Conservation (phyloP, 352 stramenopile genomes). For the Globisporangium cederbergense region DNA sequence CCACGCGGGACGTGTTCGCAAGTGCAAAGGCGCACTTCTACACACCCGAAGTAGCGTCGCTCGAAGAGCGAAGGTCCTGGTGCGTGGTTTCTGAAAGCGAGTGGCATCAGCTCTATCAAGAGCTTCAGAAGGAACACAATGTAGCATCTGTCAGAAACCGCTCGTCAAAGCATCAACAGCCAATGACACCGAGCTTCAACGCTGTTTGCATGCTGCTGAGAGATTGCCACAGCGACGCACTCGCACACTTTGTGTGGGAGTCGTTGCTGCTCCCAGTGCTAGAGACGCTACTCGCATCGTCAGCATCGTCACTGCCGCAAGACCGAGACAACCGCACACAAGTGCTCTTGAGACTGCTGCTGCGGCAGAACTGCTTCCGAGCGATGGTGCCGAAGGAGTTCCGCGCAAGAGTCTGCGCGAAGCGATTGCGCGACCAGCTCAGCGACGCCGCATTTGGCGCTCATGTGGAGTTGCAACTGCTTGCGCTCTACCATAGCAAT, state of each 20-base stretch:
- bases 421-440: conserved; percentile 37
- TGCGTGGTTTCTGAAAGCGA: conserved; percentile 31
- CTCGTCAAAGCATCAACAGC: neutral
- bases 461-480: conserved; percentile 35
- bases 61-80: conserved; percentile 29
- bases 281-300: neutral
- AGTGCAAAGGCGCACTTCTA: conserved; percentile 29
- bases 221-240: conserved; percentile 36
- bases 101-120: conserved; percentile 34
- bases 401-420: conserved; percentile 43
- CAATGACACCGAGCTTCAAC: conserved; percentile 11
- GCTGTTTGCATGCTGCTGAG: conserved; percentile 37
- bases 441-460: conserved; percentile 28
- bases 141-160: neutral
- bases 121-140: conserved; percentile 11
- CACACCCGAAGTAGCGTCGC: conserved; percentile 21
- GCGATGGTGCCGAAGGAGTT: conserved; percentile 53
- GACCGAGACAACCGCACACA: conserved; percentile 12
- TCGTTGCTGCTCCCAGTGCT: conserved; percentile 40
- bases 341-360: conserved; percentile 25
- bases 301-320: too few species aligned
- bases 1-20: conserved; percentile 2
- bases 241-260: conserved; percentile 50
- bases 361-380: conserved; percentile 26
- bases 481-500: conserved; percentile 37